These are phyloP conservation scores for Tolypocladium tropicale DNA, from an alignment of 2,329 filamentous ascomycete genomes.

Conservation along the genomic window DNA sequence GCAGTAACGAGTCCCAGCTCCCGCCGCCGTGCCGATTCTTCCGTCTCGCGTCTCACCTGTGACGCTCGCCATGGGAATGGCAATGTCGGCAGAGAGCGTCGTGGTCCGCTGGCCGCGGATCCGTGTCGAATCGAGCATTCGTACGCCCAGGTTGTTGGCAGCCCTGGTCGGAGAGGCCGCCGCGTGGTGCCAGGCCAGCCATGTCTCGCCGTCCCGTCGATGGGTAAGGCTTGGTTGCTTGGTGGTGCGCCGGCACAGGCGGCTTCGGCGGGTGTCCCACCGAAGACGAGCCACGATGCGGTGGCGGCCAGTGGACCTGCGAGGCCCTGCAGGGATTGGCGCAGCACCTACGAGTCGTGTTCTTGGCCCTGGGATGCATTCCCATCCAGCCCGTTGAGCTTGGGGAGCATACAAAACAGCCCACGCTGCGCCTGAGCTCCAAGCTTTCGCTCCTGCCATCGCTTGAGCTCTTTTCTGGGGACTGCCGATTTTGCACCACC, in stretches of 20 bases:
- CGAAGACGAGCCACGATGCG: not conserved
- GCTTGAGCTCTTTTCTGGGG: not conserved
- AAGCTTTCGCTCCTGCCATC: not conserved
- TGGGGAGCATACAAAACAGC: not conserved
- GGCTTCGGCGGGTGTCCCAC: not conserved
- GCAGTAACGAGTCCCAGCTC: not conserved
- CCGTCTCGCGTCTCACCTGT: not conserved
- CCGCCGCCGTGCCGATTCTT: constrained; percentile 2
- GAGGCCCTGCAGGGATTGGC: not conserved
- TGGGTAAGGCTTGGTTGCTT: too few species aligned
- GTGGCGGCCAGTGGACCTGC: not conserved
- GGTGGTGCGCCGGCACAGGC: not conserved
- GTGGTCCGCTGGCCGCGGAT: not conserved
- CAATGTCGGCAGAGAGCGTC: not conserved
- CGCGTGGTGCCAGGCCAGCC: not conserved
- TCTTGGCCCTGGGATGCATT: not conserved
- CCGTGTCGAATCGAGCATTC: too few species aligned
- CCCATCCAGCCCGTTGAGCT: not conserved
- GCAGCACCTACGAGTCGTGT: not conserved
- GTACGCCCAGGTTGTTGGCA: not conserved
- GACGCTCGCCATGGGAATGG: not conserved
- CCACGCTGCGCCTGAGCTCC: not conserved
- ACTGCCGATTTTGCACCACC: not conserved
- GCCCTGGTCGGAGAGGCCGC: not conserved
- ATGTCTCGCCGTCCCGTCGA: not conserved